Conservation (phyloP, 2,329 filamentous ascomycete species). For the Stemphylium vesicarium region DNA sequence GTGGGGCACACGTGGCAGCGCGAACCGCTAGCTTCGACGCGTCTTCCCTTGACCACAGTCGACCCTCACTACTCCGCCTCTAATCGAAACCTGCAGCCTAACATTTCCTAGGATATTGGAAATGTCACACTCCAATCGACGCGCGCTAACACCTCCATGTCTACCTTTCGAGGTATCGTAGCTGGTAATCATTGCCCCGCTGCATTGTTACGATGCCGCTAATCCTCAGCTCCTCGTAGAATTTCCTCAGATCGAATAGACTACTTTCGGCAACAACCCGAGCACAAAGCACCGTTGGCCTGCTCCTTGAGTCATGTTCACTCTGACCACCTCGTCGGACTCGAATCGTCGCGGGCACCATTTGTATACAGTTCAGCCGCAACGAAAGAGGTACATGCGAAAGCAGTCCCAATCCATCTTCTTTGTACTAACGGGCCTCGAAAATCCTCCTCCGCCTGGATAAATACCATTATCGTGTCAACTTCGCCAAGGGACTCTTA, state of each 20-base stretch:
- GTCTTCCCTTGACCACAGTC: neutral
- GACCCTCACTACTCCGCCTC: neutral
- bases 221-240: constrained; percentile 53
- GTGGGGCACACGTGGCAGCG: neutral
- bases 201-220: neutral
- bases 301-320: constrained; percentile 94
- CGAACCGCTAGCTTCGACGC: constrained; percentile 1
- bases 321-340: constrained; percentile 83
- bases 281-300: constrained; percentile 69
- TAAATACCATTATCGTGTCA: constrained; percentile 78
- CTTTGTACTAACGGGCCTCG: neutral
- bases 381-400: constrained; percentile 67
- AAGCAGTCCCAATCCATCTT: neutral
- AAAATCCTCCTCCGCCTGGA: constrained; percentile 78
- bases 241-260: constrained; percentile 85
- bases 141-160: constrained; percentile 25
- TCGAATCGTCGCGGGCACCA: constrained; percentile 76
- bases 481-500: constrained; percentile 77
- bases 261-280: constrained; percentile 71
- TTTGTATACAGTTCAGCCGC: constrained; percentile 92
- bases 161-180: constrained; percentile 46
- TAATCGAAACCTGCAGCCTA: neutral
- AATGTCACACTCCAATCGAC: constrained; percentile 3
- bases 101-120: neutral
- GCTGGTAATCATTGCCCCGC: constrained; percentile 20